Evolutionary conservation across 139 green algal species (phyloP).

Genomic region (Diplosphaera chodatii): DNA sequence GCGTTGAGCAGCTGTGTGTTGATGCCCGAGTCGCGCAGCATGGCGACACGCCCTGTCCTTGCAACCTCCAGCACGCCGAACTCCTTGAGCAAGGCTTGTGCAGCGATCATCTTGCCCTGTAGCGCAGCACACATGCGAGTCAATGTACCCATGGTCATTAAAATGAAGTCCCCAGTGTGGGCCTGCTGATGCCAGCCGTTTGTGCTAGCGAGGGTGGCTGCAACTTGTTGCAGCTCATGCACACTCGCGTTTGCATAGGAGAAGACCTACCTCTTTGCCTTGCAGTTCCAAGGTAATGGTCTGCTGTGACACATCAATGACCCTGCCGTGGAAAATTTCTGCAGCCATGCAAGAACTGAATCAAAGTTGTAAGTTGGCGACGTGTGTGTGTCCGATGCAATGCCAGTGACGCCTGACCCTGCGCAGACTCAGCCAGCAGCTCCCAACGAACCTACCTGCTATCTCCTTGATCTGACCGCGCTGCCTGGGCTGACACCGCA

Average conservation of each 20-base stretch:
- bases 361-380: no score
- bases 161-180: no score
- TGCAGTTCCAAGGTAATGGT: constrained; percentile 87
- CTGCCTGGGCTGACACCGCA: constrained; percentile 51
- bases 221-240: no score
- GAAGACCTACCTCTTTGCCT: constrained; percentile 55
- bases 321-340: constrained; percentile 79
- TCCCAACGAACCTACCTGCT: constrained; percentile 6
- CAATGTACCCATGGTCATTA: no score
- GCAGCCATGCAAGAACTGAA: no score
- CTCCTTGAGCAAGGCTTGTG: constrained; percentile 72
- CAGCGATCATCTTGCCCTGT: constrained; percentile 77
- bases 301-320: constrained; percentile 62
- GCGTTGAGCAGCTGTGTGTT: constrained; percentile 68
- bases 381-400: no score
- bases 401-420: no score
- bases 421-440: no score
- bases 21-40: constrained; percentile 76
- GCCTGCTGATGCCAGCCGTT: no score
- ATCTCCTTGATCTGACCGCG: constrained; percentile 83
- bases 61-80: constrained; percentile 91
- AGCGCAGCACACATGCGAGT: no score
- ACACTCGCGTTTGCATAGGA: no score
- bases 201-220: no score
- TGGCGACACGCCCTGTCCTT: constrained; percentile 78